Base-by-base conservation (phyloP, 2,329 filamentous ascomycete genomes). In the Fusarium pseudograminearum region DNA sequence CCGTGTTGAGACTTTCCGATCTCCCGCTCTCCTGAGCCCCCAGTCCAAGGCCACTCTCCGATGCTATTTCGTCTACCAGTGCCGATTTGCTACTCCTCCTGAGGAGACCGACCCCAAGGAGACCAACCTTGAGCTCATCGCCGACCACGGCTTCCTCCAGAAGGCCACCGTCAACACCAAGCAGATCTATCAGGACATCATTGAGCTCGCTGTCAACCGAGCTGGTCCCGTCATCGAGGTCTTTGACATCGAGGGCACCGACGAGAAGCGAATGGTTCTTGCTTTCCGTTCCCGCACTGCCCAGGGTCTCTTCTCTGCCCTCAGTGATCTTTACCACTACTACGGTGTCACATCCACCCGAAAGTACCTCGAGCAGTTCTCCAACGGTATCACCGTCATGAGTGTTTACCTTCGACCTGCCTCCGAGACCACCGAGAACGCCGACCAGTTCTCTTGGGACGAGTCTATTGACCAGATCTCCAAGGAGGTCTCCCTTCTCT, bases 21-120 rank as follows among this genome's bases (percentile, higher is more conserved):
- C 96, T 4, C 91, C 92, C 5, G 94, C 92, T 67, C 89, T 91
- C 33, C 85, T 98, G 42, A 93, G 93, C 11, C 86, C 85, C 62
- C 81, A 83, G 45, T 90, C 91, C 59, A 91, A 94, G 76, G 90
- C 95, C 61, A 93, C 95, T 57, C 85, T 99, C 58, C 92, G 96
- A 67, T 99, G 96, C 85, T 99, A 99, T 84, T 99, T 99, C 78
- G 94, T 99, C 73, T 99, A 99, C 85, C 93, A 97, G 81, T 97
- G 95, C 81, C 90, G 92, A 77, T 99, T 98, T 81, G 90, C 89
- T 73, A 92, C 94, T 4, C 83, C 83, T 56, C 88, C 90, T 4
- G 87, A 91, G 73, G 90, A 90, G 69, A 93, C 94, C 0, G 83
- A 86, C 55, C 89, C 90, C 15, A 88, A 90, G 54, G 96, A 98